phyloP scores from a whole-genome alignment of 352 stramenopile species.

The Aphanomyces cochlioides region DNA sequence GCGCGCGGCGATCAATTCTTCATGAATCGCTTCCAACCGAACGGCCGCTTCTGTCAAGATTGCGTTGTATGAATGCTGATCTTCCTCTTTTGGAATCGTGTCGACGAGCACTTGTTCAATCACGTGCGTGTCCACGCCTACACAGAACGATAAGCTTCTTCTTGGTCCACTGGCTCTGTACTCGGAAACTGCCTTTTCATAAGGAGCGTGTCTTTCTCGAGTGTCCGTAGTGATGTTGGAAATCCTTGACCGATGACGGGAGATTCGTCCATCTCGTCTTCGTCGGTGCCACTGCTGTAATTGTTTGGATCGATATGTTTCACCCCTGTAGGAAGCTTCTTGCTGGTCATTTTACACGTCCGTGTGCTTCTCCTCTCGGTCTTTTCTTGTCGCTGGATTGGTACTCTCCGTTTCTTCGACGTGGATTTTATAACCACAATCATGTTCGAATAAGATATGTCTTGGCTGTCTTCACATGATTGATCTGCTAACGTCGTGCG shows the following conservation, averaged over 20 bases:
- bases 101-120: constrained; percentile 25
- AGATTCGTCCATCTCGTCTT: constrained; percentile 13
- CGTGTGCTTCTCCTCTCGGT: too few species aligned
- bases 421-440: too few species aligned
- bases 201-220: constrained; percentile 24
- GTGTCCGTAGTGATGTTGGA: constrained; percentile 18
- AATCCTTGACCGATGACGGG: constrained; percentile 14
- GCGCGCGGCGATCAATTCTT: constrained; percentile 7
- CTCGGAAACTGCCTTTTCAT: constrained; percentile 27
- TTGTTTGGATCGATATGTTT: constrained; percentile 18
- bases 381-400: too few species aligned
- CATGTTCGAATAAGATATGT: too few species aligned
- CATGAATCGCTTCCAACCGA: constrained; percentile 15
- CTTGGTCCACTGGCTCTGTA: not conserved
- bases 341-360: too few species aligned
- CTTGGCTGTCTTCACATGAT: too few species aligned
- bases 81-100: constrained; percentile 23
- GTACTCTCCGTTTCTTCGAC: too few species aligned
- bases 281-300: constrained; percentile 20
- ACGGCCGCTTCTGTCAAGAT: constrained; percentile 13
- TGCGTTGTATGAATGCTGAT: constrained; percentile 27
- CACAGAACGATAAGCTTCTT: not conserved
- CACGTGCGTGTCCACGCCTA: constrained; percentile 6
- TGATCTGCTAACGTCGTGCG: too few species aligned
- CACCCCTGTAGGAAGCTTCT: constrained; percentile 11